Evolutionary conservation across 2,329 filamentous ascomycete species (phyloP), one percentile per base, ranked within the genome.

Genomic region (Pestalotiopsis sp.): DNA sequence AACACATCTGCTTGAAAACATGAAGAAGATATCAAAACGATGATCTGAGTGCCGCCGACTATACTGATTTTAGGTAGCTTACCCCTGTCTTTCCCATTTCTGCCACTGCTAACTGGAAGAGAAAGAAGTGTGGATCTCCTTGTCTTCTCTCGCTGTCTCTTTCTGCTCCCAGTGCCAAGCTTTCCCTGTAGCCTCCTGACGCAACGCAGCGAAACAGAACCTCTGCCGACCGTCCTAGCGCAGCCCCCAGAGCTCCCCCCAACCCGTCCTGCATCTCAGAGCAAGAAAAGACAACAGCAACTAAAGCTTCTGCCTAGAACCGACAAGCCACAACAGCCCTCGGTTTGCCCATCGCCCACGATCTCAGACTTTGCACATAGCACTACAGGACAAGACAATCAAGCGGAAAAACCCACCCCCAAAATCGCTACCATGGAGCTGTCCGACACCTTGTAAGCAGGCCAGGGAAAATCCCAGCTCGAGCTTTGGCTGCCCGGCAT

Each of bases 391-490:
- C 14, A 57, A 57, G 20, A 35, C 22, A 58, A 35, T 24, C 9
- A 17, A 63, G 20, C n/a, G 3, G 5, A n/a, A n/a, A 11, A 14
- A 55, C 17, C 26, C 38, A 10, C n/a, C 20, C 11, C 17, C 44
- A 5, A 65, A 22, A 20, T 69, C 57, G 67, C 71, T 77, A 85
- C 78, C 73, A 97, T 97, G 94, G 94, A 97, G 82, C 93, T 94
- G 85, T 95, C 93, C 71, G 94, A 97, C 82, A 91, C 90, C 80
- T 97, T 97, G 94, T 97, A 86, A 84, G 92, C 86, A 71, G 62
- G 35, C 58, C 65, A 55, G 62, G 39, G 59, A 59, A 44, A 67
- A 60, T 66, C 68, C 70, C 65, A 57, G 20, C 20, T 58, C 68
- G 69, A 52, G 35, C 66, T 52, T 67, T 22, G 58, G 22, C 58